phyloP scores from a whole-genome alignment of 2,329 filamentous ascomycete species.

The Juglanconis sp. region DNA sequence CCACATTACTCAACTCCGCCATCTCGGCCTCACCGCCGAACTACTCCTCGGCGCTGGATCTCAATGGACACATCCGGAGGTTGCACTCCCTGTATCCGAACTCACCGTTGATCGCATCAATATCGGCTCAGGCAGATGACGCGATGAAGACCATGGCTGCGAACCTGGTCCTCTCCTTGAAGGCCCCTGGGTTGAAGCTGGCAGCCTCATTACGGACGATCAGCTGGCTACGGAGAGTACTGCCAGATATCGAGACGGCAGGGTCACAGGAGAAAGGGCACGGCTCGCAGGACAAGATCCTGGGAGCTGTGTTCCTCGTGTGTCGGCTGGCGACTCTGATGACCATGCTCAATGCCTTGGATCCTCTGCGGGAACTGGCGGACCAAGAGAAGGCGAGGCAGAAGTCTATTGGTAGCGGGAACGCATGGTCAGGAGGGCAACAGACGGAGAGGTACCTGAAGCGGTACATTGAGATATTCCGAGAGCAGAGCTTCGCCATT shows the following conservation, averaged over 20 bases:
- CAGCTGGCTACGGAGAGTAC: slow-evolving; percentile 82
- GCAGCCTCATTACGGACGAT: slow-evolving; percentile 87
- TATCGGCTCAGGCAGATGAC: slow-evolving; percentile 74
- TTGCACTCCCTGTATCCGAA: slow-evolving; percentile 78
- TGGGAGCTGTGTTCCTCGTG: slow-evolving; percentile 82
- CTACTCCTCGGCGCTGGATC: slow-evolving; percentile 84
- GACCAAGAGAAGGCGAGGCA: slow-evolving; percentile 70
- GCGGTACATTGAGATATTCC: slow-evolving; percentile 93
- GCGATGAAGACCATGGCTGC: slow-evolving; percentile 87
- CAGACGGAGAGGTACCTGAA: slow-evolving; percentile 95
- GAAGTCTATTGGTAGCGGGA: slow-evolving; percentile 36
- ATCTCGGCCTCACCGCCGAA: slow-evolving; percentile 65
- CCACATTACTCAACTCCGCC: slow-evolving; percentile 77
- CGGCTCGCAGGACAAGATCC: slow-evolving; percentile 56
- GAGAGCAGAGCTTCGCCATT: slow-evolving; percentile 94
- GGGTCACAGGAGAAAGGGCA: slow-evolving; percentile 26
- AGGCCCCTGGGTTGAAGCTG: slow-evolving; percentile 76
- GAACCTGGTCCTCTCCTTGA: slow-evolving; percentile 75
- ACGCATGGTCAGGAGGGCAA: slow-evolving; percentile 67
- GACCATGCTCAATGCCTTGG: slow-evolving; percentile 75
- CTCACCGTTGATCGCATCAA: slow-evolving; percentile 70
- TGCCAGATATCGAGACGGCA: slow-evolving; percentile 67
- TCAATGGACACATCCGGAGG: slow-evolving; percentile 89
- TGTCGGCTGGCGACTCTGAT: slow-evolving; percentile 80
- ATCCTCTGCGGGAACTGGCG: slow-evolving; percentile 81